phyloP scores from a whole-genome alignment of 495 filamentous ascomycete genomes.

The Oidiodendron maius region DNA sequence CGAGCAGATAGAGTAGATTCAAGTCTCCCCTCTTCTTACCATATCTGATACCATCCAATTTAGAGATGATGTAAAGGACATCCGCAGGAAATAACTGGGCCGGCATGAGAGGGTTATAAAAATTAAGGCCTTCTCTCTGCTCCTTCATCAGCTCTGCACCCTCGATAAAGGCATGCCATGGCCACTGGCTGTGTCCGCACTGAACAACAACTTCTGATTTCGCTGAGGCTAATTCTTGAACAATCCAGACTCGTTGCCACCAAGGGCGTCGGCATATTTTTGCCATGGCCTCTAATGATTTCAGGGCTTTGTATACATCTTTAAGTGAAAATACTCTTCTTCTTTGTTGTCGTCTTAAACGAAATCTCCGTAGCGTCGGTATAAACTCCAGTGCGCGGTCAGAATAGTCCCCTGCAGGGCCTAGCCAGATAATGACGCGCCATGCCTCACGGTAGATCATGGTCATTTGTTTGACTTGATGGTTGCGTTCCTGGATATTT shows the following conservation, averaged over 20 bases:
- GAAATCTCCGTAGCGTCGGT: background rate
- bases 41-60: background rate
- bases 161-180: background rate
- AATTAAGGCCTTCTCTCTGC: background rate
- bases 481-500: conserved; percentile 11
- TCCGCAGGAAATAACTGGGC: background rate
- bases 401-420: background rate
- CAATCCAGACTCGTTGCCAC: conserved; percentile 25
- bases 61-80: background rate
- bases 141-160: background rate
- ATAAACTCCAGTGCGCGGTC: conserved; percentile 1
- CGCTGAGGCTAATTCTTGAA: conserved; percentile 25
- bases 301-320: background rate
- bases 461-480: conserved; percentile 17
- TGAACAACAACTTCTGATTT: conserved; percentile 11
- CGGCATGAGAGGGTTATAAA: background rate
- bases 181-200: background rate
- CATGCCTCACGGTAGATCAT: conserved; percentile 11
- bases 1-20: background rate
- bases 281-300: background rate
- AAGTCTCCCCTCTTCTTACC: background rate
- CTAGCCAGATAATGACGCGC: conserved; percentile 6
- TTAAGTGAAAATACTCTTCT: too few relatives aligned
- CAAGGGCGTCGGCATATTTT: conserved; percentile 12
- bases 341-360: too few relatives aligned